Conservation (phyloP, 371 early-diverging fungal genomes). For the Apophysomyces elegans region DNA sequence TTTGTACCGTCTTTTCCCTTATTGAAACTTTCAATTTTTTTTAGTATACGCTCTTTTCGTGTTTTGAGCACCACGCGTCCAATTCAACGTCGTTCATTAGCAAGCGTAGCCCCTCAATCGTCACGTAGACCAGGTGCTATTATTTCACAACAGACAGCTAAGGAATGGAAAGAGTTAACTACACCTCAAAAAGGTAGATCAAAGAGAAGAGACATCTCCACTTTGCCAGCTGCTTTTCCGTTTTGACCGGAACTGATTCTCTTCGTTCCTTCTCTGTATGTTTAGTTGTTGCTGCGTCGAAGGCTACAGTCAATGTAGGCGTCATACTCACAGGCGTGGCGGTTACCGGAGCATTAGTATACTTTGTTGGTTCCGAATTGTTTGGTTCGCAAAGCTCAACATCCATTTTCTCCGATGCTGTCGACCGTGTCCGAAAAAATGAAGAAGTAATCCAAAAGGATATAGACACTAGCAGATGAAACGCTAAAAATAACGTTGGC, state of each 20-base stretch:
- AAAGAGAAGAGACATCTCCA: background rate
- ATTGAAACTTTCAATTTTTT: too few relatives aligned
- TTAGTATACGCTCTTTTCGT: background rate
- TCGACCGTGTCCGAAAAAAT: conserved; percentile 40
- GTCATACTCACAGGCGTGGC: conserved; percentile 43
- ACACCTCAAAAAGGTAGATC: conserved; percentile 47
- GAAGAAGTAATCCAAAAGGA: conserved; percentile 20
- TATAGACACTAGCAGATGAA: too few relatives aligned
- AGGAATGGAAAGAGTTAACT: conserved; percentile 49
- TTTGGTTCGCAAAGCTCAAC: conserved; percentile 49
- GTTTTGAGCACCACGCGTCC: background rate
- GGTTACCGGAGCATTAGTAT: conserved; percentile 38
- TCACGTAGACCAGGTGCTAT: conserved; percentile 11
- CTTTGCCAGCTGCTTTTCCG: too few relatives aligned
- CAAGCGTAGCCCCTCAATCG: background rate
- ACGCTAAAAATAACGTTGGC: background rate
- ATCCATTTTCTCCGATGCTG: conserved; percentile 45
- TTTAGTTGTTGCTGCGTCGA: conserved; percentile 47
- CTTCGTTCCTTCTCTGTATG: background rate
- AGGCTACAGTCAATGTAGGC: conserved; percentile 43
- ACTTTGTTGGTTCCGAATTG: conserved; percentile 42
- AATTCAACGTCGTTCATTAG: conserved; percentile 5
- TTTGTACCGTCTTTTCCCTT: too few relatives aligned
- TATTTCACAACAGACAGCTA: conserved; percentile 34
- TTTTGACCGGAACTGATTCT: background rate